A percentile compares a stretch with the other conserved stretches of the same genome.
Evolutionary conservation across 164 flowering plant species (phyloP).

Genomic region (Kingdonia uniflora): DNA sequence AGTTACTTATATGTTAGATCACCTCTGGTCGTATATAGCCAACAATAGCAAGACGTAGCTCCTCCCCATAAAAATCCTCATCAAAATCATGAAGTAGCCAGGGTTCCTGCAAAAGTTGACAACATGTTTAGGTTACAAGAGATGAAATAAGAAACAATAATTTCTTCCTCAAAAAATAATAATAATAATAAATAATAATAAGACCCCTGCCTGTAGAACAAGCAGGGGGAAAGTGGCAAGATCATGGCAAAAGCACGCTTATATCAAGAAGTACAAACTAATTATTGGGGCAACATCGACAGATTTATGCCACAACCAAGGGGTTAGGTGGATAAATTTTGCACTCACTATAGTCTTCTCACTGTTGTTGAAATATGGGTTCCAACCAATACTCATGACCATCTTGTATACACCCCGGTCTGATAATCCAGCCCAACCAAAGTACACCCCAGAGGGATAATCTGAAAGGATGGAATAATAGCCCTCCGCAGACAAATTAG

Average conservation of each 20-base stretch:
- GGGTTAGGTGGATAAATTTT: too few species aligned
- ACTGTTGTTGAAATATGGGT: slow-evolving; percentile 78
- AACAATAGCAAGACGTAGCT: slow-evolving; percentile 62
- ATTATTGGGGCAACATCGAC: too few species aligned
- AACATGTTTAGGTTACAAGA: too few species aligned
- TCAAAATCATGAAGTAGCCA: slow-evolving; percentile 84
- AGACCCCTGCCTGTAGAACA: too few species aligned
- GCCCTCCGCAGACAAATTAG: slow-evolving; percentile 69
- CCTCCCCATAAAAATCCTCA: slow-evolving; percentile 90
- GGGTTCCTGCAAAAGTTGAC: slow-evolving; percentile 58
- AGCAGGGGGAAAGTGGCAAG: background rate
- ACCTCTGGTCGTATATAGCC: slow-evolving; percentile 95
- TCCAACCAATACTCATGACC: slow-evolving; percentile 99
- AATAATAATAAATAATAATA: too few species aligned
- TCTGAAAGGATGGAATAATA: slow-evolving; percentile 47
- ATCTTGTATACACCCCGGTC: slow-evolving; percentile 72
- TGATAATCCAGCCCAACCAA: slow-evolving; percentile 92
- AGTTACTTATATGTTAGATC: slow-evolving; percentile 11
- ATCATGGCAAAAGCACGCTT: too few species aligned
- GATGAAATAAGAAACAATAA: too few species aligned
- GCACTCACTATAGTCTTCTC: slow-evolving; percentile 90
- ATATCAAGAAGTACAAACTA: too few species aligned
- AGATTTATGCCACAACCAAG: too few species aligned
- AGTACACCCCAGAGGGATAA: slow-evolving; percentile 82
- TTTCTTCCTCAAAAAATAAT: too few species aligned